Base-by-base conservation (phyloP, 805 yeast species). In the Isabelozyma rhagii region DNA sequence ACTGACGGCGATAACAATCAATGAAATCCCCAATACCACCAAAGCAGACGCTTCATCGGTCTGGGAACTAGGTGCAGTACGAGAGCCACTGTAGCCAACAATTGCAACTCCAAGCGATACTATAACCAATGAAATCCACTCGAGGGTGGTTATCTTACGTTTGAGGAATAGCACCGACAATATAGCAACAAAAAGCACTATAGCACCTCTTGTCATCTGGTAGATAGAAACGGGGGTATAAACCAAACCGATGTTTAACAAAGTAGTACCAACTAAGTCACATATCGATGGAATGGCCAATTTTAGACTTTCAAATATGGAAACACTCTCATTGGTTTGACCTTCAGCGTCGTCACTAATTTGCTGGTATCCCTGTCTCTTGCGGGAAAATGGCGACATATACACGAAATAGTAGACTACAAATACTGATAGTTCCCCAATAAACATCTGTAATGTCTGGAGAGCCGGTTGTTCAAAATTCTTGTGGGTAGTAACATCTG, bases 151-250 rank as follows among this genome's bases (percentile, higher is more conserved):
- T 44, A 88, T 81, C 15, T 62, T 66, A 41, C 81, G 75, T 44
- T 77, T 71, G 54, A 88, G 75, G 59, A 87, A 85, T 1, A 84
- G 27, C 39, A 84, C 84, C 18, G 89, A 83, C 59, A 87, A 76
- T 13, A 83, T 64, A 1, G 92, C 96, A 21, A 87, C 96, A 67
- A 86, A 87, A 41, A 88, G 67, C 41, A 88, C 88, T 41, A 87
- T 69, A 0, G 90, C 80, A 2, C 96, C 94, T 55, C 96, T 72
- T n/a, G 87, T 83, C 96, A 88, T 88, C 63, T 88, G 96, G 64
- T 87, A 88, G 45, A 87, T 78, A 1, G 91, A 85, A 8, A 87
- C 94, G 0, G 94, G 93, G 1, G 84, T 83, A 64, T 82, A 83
- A 21, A 86, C 63, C 52, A 88, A 72, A 0, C 94, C 94, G n/a